phyloP scores from a whole-genome alignment of 1,139 yeast genomes.

The Yamadazyma blattariae region DNA sequence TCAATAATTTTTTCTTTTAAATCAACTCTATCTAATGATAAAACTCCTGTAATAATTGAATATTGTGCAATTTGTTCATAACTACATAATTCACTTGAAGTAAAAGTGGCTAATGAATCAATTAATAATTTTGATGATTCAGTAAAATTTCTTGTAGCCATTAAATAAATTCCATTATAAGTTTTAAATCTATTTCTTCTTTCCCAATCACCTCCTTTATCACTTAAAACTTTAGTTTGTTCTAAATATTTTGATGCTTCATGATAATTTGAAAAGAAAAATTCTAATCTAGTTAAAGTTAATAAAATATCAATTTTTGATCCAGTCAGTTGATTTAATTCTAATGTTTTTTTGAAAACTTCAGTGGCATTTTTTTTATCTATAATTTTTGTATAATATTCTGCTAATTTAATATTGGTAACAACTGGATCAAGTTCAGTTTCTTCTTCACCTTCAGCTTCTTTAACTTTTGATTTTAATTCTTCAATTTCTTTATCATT shows the following conservation, averaged over 20 bases:
- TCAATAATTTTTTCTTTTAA: slow-evolving; percentile 83
- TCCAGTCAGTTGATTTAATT: slow-evolving; percentile 82
- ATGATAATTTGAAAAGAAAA: slow-evolving; percentile 77
- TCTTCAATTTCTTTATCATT: slow-evolving; percentile 57
- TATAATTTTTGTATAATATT: slow-evolving; percentile 81
- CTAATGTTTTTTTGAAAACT: slow-evolving; percentile 72
- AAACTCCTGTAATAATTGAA: slow-evolving; percentile 82
- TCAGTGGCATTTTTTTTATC: slow-evolving; percentile 73
- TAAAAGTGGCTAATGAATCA: slow-evolving; percentile 92
- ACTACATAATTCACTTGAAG: slow-evolving; percentile 88
- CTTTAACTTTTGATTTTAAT: slow-evolving; percentile 62
- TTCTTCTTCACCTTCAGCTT: slow-evolving; percentile 84
- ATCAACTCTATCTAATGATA: slow-evolving; percentile 80
- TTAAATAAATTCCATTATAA: slow-evolving; percentile 76
- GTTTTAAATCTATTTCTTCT: slow-evolving; percentile 94
- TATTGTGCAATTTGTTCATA: slow-evolving; percentile 90
- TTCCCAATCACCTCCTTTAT: slow-evolving; percentile 99
- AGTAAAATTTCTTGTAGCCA: slow-evolving; percentile 82
- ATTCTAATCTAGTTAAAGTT: slow-evolving; percentile 80
- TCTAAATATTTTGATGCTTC: slow-evolving; percentile 74
- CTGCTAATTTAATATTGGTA: slow-evolving; percentile 79
- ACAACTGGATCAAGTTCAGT: slow-evolving; percentile 82
- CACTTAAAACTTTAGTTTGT: slow-evolving; percentile 71
- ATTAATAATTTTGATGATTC: slow-evolving; percentile 82
- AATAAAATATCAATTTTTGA: slow-evolving; percentile 82